Conservation (phyloP, 2,329 filamentous ascomycete species). For the Celoporthe dispersa region DNA sequence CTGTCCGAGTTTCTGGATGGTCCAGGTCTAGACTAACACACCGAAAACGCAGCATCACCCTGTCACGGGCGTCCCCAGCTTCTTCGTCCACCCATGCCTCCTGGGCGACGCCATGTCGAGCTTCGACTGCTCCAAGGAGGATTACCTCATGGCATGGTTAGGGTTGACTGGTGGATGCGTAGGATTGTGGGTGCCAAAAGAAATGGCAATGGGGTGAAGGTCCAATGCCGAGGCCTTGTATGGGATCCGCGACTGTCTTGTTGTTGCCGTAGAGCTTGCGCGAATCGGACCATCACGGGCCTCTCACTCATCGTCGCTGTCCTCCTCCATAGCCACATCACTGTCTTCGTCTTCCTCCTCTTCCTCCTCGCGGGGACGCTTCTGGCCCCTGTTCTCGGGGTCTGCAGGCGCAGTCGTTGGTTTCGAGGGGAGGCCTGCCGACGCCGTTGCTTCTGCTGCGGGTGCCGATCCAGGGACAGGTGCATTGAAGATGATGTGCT, state of each 20-base stretch:
- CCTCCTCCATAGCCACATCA: conserved; percentile 70
- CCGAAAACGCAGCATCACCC: conserved; percentile 75
- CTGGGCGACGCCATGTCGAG: conserved; percentile 78
- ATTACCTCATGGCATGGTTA: conserved; percentile 87
- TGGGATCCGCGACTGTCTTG: neutral
- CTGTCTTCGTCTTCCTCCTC: conserved; percentile 66
- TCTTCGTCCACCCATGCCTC: conserved; percentile 92
- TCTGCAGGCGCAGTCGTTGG: conserved; percentile 55
- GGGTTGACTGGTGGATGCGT: conserved; percentile 84
- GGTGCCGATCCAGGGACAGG: conserved; percentile 57
- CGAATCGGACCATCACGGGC: conserved; percentile 14
- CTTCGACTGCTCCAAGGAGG: conserved; percentile 63
- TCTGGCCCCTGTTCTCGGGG: conserved; percentile 65
- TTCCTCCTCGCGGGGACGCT: conserved; percentile 73
- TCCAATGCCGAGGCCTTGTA: conserved; percentile 22
- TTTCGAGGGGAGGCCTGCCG: conserved; percentile 51
- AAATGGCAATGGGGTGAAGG: conserved; percentile 57
- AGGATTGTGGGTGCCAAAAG: conserved; percentile 75
- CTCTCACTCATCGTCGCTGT: conserved; percentile 69
- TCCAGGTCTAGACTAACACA: conserved; percentile 47
- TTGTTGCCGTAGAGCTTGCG: conserved; percentile 11
- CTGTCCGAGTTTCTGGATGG: conserved; percentile 20
- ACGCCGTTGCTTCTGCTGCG: conserved; percentile 43
- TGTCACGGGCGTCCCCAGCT: conserved; percentile 74
- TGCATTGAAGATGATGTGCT: conserved; percentile 80